phyloP scores from a whole-genome alignment of 169 alveolate genomes.

The Plasmodium inui region DNA sequence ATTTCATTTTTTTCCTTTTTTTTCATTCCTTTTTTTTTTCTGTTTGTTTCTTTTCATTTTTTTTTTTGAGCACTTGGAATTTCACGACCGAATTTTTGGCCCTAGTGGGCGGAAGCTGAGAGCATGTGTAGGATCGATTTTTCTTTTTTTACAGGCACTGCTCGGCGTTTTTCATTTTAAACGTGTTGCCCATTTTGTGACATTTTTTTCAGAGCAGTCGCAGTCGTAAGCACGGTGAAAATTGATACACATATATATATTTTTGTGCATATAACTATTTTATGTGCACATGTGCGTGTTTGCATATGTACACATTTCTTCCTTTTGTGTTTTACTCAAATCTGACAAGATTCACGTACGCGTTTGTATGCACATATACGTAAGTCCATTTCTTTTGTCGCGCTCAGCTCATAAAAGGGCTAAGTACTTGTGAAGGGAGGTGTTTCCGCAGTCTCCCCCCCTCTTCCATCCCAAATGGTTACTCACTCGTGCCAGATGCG shows the following conservation, averaged over 20 bases:
- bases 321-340: neutral
- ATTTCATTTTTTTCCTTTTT: too few relatives aligned
- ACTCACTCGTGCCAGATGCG: neutral
- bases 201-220: neutral
- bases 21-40: too few relatives aligned
- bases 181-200: neutral
- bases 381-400: neutral
- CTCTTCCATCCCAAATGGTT: neutral
- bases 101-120: neutral
- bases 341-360: neutral
- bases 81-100: neutral
- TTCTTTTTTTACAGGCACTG: constrained; percentile 1
- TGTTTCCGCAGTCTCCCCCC: neutral
- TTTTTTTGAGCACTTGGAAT: neutral
- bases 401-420: neutral
- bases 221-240: neutral
- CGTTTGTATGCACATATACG: neutral
- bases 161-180: neutral
- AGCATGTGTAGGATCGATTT: neutral
- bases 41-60: too few relatives aligned
- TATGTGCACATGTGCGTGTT: neutral
- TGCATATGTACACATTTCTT: neutral
- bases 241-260: neutral
- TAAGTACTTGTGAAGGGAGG: neutral
- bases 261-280: too few relatives aligned